A percentile compares a stretch with the other conserved stretches of the same genome.
Evolutionary conservation across 2,329 filamentous ascomycete genomes (phyloP).

Genomic region (Ceratocystis huliohia): DNA sequence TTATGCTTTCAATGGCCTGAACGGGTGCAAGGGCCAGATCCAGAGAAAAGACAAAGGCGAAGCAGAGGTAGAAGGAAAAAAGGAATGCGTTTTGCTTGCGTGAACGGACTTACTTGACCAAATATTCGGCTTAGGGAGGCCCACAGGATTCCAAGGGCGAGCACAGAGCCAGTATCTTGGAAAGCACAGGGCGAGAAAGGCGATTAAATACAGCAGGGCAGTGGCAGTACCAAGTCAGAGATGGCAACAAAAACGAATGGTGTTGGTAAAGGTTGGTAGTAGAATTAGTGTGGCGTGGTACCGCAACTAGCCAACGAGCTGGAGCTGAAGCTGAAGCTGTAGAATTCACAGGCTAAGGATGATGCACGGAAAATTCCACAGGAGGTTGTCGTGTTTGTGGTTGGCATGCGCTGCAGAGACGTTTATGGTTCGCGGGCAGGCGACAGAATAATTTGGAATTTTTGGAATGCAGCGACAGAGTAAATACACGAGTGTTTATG

Average conservation of each 20-base stretch:
- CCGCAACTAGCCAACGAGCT: not conserved
- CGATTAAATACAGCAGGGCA: not conserved
- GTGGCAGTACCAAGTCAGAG: not conserved
- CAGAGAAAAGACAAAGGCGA: too few relatives aligned
- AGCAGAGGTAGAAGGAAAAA: too few relatives aligned
- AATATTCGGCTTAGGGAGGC: conserved; percentile 1
- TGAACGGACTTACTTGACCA: conserved; percentile 1
- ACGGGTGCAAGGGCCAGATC: not conserved
- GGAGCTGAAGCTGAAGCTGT: not conserved
- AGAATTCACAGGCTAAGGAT: not conserved
- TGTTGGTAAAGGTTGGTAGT: not conserved
- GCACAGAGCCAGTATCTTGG: conserved; percentile 5
- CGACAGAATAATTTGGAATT: not conserved
- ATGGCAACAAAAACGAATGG: not conserved
- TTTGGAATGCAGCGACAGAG: not conserved
- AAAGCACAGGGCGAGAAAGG: not conserved
- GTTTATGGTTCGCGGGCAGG: not conserved
- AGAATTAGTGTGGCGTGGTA: not conserved
- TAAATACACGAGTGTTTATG: not conserved
- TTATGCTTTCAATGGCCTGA: not conserved
- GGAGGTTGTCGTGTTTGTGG: not conserved
- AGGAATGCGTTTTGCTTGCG: not conserved
- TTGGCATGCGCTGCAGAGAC: not conserved
- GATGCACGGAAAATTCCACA: not conserved
- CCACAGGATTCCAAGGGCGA: conserved; percentile 6